Evolutionary conservation across 176 grass and related monocot species (phyloP).

Genomic region (Neostapfia colusana): DNA sequence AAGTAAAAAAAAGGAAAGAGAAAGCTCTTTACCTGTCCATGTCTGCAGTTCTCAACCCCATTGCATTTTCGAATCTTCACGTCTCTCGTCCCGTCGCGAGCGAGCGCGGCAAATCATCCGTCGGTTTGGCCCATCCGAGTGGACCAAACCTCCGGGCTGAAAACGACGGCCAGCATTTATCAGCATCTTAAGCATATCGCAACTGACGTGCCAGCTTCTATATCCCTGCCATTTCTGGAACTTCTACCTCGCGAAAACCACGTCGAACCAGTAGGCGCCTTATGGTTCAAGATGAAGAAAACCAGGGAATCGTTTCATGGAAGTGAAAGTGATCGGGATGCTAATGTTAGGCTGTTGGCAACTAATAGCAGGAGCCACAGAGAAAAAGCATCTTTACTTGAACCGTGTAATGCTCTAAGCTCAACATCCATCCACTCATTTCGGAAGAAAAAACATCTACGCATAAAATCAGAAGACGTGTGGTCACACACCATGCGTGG

Average conservation of each 20-base stretch:
- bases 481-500: too few relatives aligned
- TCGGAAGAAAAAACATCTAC: too few relatives aligned
- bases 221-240: constrained; percentile 10
- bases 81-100: constrained; percentile 34
- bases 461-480: too few relatives aligned
- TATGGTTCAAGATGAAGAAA: constrained; percentile 30
- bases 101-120: constrained; percentile 13
- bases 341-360: constrained; percentile 46
- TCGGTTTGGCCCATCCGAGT: neutral
- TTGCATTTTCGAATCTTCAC: constrained; percentile 24
- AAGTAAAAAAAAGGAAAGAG: neutral
- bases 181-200: constrained; percentile 20
- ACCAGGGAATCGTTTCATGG: constrained; percentile 25
- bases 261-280: neutral
- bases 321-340: constrained; percentile 28
- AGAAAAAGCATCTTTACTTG: neutral
- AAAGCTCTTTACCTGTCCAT: neutral
- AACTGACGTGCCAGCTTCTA: constrained; percentile 10
- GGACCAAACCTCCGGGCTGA: constrained; percentile 21
- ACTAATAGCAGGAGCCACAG: constrained; percentile 30
- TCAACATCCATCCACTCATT: neutral
- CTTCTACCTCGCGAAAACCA: constrained; percentile 6
- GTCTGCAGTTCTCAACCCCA: neutral
- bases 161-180: neutral
- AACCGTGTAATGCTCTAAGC: neutral